Evolutionary conservation across 108 stramenopile species (phyloP).

Genomic region (Pseudonitzschia pungens): DNA sequence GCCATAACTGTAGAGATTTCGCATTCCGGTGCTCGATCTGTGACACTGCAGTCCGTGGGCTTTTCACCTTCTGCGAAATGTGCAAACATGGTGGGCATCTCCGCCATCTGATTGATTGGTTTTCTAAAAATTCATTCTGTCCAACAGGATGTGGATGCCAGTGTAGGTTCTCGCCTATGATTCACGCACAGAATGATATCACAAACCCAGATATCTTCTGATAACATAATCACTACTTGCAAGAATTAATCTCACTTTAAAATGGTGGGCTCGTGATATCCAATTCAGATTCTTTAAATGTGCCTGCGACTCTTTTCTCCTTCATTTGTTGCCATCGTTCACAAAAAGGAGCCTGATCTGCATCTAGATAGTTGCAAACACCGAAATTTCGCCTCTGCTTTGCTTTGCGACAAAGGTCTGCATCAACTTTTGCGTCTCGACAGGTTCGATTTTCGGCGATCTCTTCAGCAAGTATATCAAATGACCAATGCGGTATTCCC

Average conservation of each 20-base stretch:
- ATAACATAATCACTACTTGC: background rate
- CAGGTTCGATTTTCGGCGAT: slow-evolving; percentile 35
- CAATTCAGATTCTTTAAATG: too few relatives aligned
- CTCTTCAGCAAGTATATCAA: slow-evolving; percentile 28
- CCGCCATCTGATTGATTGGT: slow-evolving; percentile 74
- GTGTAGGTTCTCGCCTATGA: slow-evolving; percentile 34
- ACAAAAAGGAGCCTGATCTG: slow-evolving; percentile 13
- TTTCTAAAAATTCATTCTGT: slow-evolving; percentile 50
- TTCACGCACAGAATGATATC: background rate
- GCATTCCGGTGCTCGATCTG: slow-evolving; percentile 79
- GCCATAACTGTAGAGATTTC: slow-evolving; percentile 55
- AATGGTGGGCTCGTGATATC: too few relatives aligned
- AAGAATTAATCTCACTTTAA: too few relatives aligned
- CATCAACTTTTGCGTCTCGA: slow-evolving; percentile 35
- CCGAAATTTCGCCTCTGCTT: slow-evolving; percentile 12
- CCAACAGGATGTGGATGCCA: slow-evolving; percentile 82
- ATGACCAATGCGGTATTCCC: slow-evolving; percentile 50
- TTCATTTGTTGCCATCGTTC: background rate
- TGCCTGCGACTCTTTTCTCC: too few relatives aligned
- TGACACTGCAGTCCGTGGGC: slow-evolving; percentile 67
- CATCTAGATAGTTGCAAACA: slow-evolving; percentile 25
- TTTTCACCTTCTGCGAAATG: slow-evolving; percentile 60
- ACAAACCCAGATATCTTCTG: slow-evolving; percentile 5
- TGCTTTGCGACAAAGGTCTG: slow-evolving; percentile 11
- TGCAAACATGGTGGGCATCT: slow-evolving; percentile 73